Base-by-base conservation (phyloP, 768 basidiomycete species). In the Xerocomellus chrysenteron region DNA sequence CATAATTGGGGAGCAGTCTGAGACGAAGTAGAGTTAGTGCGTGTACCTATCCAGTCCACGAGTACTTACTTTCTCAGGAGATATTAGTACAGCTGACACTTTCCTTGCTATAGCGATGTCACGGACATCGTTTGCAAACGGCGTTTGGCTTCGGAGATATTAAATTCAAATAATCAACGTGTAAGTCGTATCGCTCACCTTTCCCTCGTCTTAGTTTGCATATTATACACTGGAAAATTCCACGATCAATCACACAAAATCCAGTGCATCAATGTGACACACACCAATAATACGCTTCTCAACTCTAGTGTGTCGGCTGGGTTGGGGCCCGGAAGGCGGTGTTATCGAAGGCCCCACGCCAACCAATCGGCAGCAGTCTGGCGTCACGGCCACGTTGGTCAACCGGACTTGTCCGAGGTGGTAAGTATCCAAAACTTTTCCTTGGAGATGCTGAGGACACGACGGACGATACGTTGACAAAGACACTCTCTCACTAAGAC, bases 251-350 rank as follows among this genome's bases (percentile, higher is more conserved):
- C n/a, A 48, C 12, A 44, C 19, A 21, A 11, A 41, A 43, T 11
- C 19, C 14, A 28, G 13, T 30, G 35, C 19, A 39, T 19, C 45
- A 32, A 44, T 45, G n/a, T 8, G 17, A 47, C 21, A 55, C 79
- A 40, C 52, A 80, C 81, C 79, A 46, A 82, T 75, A 46, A 82
- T 79, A 32, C 80, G 79, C 57, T 83, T 82, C 65, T 82, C 81
- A 1, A 77, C 76, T 49, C 78, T 70, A 21, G 81, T 80, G 55
- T 75, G 79, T 56, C 72, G 70, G 45, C 74, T 80, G 6, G 81
- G 82, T 35, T 79, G 76, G 17, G 78, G 68, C 13, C 79, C 79
- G 39, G 73, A 67, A 5, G 69, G 61, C 13, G 78, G 74, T n/a
- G 72, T 67, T 55, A 76, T 72, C 14, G 81, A 66, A 6, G 78